These are phyloP conservation scores for Phytopythium montanum DNA, from an alignment of 352 stramenopile genomes.

Conservation along the genomic window DNA sequence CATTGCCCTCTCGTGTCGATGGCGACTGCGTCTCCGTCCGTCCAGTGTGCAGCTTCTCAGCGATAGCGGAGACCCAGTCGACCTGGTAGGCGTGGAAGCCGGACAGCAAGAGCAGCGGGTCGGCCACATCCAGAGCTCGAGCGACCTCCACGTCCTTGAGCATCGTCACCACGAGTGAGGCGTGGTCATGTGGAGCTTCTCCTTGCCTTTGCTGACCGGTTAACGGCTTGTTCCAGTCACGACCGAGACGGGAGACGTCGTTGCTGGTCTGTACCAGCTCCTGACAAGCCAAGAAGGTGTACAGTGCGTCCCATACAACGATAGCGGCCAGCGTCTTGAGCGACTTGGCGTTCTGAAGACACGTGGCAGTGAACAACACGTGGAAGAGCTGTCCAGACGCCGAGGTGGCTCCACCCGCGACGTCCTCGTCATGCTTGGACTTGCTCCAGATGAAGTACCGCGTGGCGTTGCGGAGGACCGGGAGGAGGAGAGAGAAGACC, in stretches of 20 bases:
- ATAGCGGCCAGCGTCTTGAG: constrained; percentile 19
- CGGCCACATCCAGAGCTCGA: not conserved
- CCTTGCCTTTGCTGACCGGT: not conserved
- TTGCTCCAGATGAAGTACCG: constrained; percentile 16
- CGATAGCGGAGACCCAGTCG: not conserved
- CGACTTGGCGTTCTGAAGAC: constrained; percentile 35
- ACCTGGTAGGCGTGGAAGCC: constrained; percentile 1
- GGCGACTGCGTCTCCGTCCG: not conserved
- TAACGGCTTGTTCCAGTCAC: not conserved
- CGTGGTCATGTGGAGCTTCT: not conserved
- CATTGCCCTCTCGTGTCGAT: not conserved
- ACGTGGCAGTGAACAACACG: constrained; percentile 30
- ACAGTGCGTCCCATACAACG: constrained; percentile 13
- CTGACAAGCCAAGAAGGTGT: constrained; percentile 14
- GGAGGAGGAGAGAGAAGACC: constrained; percentile 26
- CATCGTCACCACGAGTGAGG: not conserved
- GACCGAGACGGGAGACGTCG: not conserved
- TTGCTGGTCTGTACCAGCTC: constrained; percentile 10
- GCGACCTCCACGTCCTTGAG: not conserved
- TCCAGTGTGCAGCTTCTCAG: not conserved
- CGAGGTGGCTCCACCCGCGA: constrained; percentile 12
- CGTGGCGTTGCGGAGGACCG: constrained; percentile 21
- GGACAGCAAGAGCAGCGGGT: not conserved
- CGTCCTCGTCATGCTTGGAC: constrained; percentile 19
- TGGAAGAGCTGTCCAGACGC: constrained; percentile 28